Conservation (phyloP, 2,329 filamentous ascomycete genomes). For the Paecilomyces dactylethromorphus region DNA sequence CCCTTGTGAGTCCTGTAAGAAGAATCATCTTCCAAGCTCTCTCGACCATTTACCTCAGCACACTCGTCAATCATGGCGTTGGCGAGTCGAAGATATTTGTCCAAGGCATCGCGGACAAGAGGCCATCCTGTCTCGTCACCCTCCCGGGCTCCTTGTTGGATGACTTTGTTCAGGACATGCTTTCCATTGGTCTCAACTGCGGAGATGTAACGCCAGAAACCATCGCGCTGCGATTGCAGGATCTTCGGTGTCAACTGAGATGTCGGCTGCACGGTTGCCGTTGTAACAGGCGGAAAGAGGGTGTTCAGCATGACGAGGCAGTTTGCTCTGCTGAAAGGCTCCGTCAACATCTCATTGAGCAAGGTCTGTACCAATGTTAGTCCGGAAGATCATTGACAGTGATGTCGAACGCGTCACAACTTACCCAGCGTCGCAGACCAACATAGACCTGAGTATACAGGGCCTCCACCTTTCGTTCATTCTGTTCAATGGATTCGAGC, state of each 20-base stretch:
- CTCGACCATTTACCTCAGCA: slow-evolving; percentile 40
- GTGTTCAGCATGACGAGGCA: slow-evolving; percentile 64
- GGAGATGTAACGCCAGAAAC: slow-evolving; percentile 57
- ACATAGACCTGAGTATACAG: slow-evolving; percentile 58
- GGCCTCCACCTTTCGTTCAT: slow-evolving; percentile 46
- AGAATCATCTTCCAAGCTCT: slow-evolving; percentile 26
- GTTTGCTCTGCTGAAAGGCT: slow-evolving; percentile 59
- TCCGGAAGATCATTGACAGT: not conserved
- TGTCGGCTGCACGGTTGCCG: slow-evolving; percentile 40
- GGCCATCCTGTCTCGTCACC: slow-evolving; percentile 54
- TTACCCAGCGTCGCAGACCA: slow-evolving; percentile 57
- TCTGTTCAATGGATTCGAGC: slow-evolving; percentile 46
- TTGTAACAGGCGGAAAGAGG: slow-evolving; percentile 53
- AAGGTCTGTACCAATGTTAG: slow-evolving; percentile 43
- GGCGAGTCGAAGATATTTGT: slow-evolving; percentile 53
- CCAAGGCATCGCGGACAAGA: slow-evolving; percentile 40
- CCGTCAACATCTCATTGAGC: slow-evolving; percentile 58
- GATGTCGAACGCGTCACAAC: slow-evolving; percentile 14
- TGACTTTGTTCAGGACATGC: slow-evolving; percentile 46
- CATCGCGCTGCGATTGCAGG: slow-evolving; percentile 52
- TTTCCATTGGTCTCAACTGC: slow-evolving; percentile 52
- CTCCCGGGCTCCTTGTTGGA: slow-evolving; percentile 45
- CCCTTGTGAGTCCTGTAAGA: slow-evolving; percentile 33
- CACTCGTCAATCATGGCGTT: slow-evolving; percentile 59
- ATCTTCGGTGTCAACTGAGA: slow-evolving; percentile 45